A percentile compares a stretch with the other conserved stretches of the same genome.
phyloP scores from a whole-genome alignment of 148 eudicot genomes.

The Diospyros kaki region DNA sequence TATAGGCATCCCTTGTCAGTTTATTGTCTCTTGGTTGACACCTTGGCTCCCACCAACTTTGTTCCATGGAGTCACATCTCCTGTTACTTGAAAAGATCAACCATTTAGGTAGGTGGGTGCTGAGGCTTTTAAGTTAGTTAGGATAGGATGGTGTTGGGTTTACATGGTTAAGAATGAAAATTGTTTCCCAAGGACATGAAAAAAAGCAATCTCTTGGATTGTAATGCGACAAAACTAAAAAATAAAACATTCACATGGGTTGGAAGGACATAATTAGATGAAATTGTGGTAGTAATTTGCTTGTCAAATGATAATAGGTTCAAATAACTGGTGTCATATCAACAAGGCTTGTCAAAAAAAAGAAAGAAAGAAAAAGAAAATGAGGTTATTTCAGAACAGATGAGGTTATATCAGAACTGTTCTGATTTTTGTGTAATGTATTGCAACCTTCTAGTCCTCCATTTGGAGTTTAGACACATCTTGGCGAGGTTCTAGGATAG shows the following conservation, averaged over 20 bases:
- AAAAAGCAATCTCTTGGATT: not conserved
- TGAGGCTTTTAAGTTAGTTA: not conserved
- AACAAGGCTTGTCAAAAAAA: not conserved
- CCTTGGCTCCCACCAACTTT: not conserved
- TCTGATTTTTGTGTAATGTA: not conserved
- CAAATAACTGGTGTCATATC: not conserved
- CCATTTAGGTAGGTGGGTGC: not conserved
- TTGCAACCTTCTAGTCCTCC: not conserved
- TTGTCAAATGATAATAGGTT: not conserved
- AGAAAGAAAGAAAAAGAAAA: not conserved
- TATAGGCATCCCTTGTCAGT: not conserved
- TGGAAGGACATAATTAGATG: not conserved
- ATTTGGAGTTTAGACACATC: not conserved
- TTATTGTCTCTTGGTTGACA: not conserved
- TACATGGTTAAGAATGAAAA: not conserved
- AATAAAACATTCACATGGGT: not conserved
- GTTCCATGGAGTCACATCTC: not conserved
- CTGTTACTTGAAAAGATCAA: not conserved
- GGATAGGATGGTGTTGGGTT: not conserved
- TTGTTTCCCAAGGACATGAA: not conserved
- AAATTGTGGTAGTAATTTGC: not conserved
- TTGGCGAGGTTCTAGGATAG: not conserved
- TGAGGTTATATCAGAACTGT: not conserved
- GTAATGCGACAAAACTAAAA: not conserved
- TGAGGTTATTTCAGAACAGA: not conserved